A percentile compares a stretch with the other conserved stretches of the same genome.
Conservation (phyloP, 495 filamentous ascomycete genomes). For the Aspergillus campestris region DNA sequence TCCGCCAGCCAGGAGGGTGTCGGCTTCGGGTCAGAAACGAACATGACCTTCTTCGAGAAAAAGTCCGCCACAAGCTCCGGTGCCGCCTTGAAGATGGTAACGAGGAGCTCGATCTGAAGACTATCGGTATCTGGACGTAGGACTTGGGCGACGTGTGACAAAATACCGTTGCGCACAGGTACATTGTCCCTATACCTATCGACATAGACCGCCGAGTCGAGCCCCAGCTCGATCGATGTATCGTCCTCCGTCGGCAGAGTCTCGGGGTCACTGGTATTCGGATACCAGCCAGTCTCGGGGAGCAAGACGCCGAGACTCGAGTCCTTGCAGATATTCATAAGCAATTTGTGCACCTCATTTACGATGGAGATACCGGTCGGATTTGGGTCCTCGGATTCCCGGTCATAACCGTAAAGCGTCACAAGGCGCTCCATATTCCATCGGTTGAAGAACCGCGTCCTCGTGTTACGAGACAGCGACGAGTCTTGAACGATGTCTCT, state of each 20-base stretch:
- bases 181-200: slow-evolving; percentile 55
- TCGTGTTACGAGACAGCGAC: slow-evolving; percentile 57
- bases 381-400: slow-evolving; percentile 29
- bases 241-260: slow-evolving; percentile 30
- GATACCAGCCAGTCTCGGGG: slow-evolving; percentile 63
- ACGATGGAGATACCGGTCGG: slow-evolving; percentile 37
- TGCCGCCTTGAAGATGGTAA: slow-evolving; percentile 67
- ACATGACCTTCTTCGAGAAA: slow-evolving; percentile 69
- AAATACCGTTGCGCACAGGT: slow-evolving; percentile 63
- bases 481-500: slow-evolving; percentile 60
- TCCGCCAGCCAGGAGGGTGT: slow-evolving; percentile 92
- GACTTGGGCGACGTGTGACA: slow-evolving; percentile 68
- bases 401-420: slow-evolving; percentile 58
- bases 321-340: slow-evolving; percentile 64
- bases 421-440: slow-evolving; percentile 63
- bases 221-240: slow-evolving; percentile 53
- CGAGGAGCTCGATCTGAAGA: slow-evolving; percentile 71
- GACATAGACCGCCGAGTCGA: slow-evolving; percentile 59
- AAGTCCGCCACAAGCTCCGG: slow-evolving; percentile 83
- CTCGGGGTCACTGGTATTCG: slow-evolving; percentile 54
- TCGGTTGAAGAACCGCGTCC: slow-evolving; percentile 62
- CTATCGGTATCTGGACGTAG: slow-evolving; percentile 76
- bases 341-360: slow-evolving; percentile 57
- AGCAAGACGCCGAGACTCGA: slow-evolving; percentile 60
- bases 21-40: slow-evolving; percentile 83